These are phyloP conservation scores for Fusarium secorum DNA, from an alignment of 2,329 filamentous ascomycete genomes.

Conservation along the genomic window DNA sequence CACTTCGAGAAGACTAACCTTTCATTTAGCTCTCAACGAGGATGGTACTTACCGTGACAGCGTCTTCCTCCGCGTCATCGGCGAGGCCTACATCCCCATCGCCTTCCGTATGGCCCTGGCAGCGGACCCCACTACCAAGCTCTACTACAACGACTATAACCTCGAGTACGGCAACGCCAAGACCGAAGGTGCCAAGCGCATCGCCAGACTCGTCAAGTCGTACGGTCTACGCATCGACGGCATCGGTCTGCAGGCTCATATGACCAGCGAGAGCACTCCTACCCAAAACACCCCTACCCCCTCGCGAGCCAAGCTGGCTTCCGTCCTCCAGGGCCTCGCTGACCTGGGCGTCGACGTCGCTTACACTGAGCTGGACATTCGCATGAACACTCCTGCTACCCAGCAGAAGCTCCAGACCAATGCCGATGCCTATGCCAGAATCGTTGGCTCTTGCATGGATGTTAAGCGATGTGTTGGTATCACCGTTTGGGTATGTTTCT, in stretches of 20 bases:
- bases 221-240: slow-evolving; percentile 18
- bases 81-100: slow-evolving; percentile 18
- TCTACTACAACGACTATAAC: slow-evolving; percentile 25
- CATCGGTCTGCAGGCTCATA: slow-evolving; percentile 12
- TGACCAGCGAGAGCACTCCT: slow-evolving; percentile 22
- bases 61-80: slow-evolving; percentile 8
- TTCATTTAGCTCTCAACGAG: slow-evolving; percentile 1
- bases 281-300: slow-evolving; percentile 7
- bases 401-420: slow-evolving; percentile 10
- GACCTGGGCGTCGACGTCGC: slow-evolving; percentile 2
- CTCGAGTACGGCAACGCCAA: slow-evolving; percentile 12
- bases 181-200: slow-evolving; percentile 7
- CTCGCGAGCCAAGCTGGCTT: background rate
- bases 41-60: slow-evolving; percentile 17
- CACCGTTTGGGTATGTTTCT: slow-evolving; percentile 13
- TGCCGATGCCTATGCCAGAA: slow-evolving; percentile 3
- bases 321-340: background rate
- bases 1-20: background rate
- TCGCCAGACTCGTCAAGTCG: slow-evolving; percentile 8
- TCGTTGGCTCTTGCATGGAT: slow-evolving; percentile 16
- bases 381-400: slow-evolving; percentile 8
- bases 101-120: slow-evolving; percentile 17
- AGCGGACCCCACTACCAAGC: slow-evolving; percentile 15
- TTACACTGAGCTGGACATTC: slow-evolving; percentile 11
- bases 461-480: slow-evolving; percentile 16